Percentiles rank a stretch among this genome's conserved stretches.
These are phyloP conservation scores for Miscanthus lutarioriparius DNA, from an alignment of 176 grass and related monocot genomes.

Conservation along the genomic window DNA sequence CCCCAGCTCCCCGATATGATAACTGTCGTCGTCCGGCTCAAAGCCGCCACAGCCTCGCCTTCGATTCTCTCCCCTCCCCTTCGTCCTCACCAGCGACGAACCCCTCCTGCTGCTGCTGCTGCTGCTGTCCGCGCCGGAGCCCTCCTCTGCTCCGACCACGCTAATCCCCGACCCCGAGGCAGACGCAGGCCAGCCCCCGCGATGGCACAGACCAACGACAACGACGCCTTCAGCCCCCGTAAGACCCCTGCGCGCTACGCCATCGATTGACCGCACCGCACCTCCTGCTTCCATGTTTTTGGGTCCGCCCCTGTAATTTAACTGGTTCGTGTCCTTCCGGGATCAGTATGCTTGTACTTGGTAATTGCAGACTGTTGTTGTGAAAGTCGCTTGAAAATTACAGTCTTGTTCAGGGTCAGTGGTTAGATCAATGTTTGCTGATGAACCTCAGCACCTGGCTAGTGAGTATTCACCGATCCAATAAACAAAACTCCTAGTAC, in stretches of 20 bases:
- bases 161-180: neutral
- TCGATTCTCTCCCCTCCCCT: neutral
- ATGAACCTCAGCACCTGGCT: neutral
- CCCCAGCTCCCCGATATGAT: no score
- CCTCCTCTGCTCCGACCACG: neutral
- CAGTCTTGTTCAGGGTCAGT: neutral
- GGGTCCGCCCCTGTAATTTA: neutral
- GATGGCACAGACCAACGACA: conserved; percentile 2
- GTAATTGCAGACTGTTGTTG: neutral
- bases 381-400: neutral
- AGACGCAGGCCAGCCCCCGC: no score
- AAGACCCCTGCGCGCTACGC: neutral
- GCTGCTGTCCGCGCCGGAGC: no score
- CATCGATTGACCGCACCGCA: neutral
- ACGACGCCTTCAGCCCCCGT: neutral
- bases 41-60: neutral
- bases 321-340: neutral
- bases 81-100: neutral
- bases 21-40: neutral
- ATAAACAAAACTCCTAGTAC: neutral
- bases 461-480: neutral
- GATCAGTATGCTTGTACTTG: neutral
- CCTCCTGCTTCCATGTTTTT: neutral
- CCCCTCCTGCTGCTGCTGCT: neutral
- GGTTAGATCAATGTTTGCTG: neutral